These are phyloP conservation scores for Boletus pseudopeckii DNA, from an alignment of 768 basidiomycete species.

Conservation along the genomic window DNA sequence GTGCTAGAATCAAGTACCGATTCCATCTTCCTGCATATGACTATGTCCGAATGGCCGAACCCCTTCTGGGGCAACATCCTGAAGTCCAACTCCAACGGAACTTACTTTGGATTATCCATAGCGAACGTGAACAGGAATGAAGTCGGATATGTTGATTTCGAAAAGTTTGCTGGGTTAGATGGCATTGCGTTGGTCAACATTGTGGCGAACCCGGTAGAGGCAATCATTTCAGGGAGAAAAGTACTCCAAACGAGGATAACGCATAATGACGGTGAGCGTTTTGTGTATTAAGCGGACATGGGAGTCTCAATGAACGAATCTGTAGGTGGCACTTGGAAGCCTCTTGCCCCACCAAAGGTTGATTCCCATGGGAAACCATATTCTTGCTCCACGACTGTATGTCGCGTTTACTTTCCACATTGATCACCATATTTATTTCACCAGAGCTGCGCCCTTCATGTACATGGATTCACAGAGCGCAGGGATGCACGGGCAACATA, in stretches of 20 bases:
- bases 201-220: slow-evolving; percentile 78
- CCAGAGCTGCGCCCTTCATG: slow-evolving; percentile 80
- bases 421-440: slow-evolving; percentile 1
- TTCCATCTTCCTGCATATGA: slow-evolving; percentile 93
- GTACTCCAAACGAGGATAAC: slow-evolving; percentile 83
- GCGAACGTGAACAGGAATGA: slow-evolving; percentile 91
- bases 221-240: slow-evolving; percentile 68
- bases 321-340: slow-evolving; percentile 83
- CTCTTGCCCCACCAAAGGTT: slow-evolving; percentile 62
- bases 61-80: slow-evolving; percentile 89
- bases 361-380: slow-evolving; percentile 80
- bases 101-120: slow-evolving; percentile 86
- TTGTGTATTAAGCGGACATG: not conserved
- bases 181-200: slow-evolving; percentile 94
- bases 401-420: slow-evolving; percentile 6
- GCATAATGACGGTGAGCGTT: slow-evolving; percentile 84
- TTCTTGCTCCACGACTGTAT: slow-evolving; percentile 64
- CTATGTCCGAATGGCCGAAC: slow-evolving; percentile 71
- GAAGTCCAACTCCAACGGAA: slow-evolving; percentile 98
- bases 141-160: slow-evolving; percentile 90
- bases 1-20: slow-evolving; percentile 92
- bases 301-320: not conserved
- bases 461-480: slow-evolving; percentile 96
- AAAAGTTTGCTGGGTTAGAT: slow-evolving; percentile 94
- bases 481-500: slow-evolving; percentile 88